A percentile compares a stretch with the other conserved stretches of the same genome.
Evolutionary conservation across 495 filamentous ascomycete genomes (phyloP).

Genomic region (Coniosporium apollinis): DNA sequence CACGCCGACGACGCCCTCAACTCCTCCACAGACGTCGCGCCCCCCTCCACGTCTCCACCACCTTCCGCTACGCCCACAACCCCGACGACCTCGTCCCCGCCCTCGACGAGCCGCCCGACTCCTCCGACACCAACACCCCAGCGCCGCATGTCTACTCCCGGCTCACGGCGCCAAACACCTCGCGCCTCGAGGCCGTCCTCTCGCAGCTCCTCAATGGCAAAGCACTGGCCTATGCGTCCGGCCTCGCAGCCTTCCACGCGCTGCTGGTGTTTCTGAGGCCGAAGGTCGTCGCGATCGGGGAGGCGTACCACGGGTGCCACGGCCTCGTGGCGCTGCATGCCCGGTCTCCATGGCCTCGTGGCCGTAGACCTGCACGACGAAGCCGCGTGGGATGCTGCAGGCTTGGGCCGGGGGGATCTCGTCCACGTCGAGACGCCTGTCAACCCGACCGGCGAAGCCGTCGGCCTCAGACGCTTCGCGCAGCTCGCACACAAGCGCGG

Average conservation of each 20-base stretch:
- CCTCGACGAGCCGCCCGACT: constrained; percentile 1
- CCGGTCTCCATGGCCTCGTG: constrained; percentile 51
- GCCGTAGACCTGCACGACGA: constrained; percentile 33
- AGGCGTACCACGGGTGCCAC: constrained; percentile 87
- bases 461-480: constrained; percentile 50
- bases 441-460: constrained; percentile 74
- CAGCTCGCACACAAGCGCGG: constrained; percentile 53
- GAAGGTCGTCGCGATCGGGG: constrained; percentile 55
- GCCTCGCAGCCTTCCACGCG: constrained; percentile 76
- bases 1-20: constrained; percentile 75
- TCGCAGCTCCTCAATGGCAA: constrained; percentile 52
- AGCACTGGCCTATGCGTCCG: constrained; percentile 61
- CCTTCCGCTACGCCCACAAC: constrained; percentile 61
- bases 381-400: constrained; percentile 20
- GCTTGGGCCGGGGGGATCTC: constrained; percentile 48
- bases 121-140: neutral
- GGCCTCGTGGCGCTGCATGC: constrained; percentile 55
- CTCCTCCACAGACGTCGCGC: constrained; percentile 57
- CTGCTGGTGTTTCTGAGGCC: constrained; percentile 64
- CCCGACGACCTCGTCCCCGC: constrained; percentile 41
- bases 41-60: constrained; percentile 76
- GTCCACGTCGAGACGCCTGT: constrained; percentile 85
- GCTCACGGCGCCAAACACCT: constrained; percentile 51
- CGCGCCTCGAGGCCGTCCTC: constrained; percentile 71
- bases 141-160: constrained; percentile 61